A percentile compares a stretch with the other conserved stretches of the same genome.
Conservation (phyloP, 805 yeast genomes). For the Candida parachauliodes region DNA sequence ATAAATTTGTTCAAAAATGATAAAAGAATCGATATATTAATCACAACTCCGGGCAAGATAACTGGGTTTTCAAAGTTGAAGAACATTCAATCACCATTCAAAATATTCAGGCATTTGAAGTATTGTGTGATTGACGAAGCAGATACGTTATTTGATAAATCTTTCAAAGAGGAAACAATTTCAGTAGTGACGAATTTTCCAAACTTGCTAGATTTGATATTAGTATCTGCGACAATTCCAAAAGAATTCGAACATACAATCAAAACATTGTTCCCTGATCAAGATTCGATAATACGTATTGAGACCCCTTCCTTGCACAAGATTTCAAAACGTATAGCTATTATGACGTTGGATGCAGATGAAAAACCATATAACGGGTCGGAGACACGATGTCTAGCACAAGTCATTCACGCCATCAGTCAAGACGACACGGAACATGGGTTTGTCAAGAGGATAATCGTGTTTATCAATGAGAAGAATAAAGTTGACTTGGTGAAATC, state of each 20-base stretch:
- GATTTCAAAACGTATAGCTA: conserved; percentile 71
- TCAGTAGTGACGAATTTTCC: conserved; percentile 48
- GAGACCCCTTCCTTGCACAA: conserved; percentile 82
- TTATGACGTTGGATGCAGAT: conserved; percentile 72
- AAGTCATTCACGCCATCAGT: conserved; percentile 79
- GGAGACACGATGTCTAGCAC: conserved; percentile 80
- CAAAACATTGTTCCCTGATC: conserved; percentile 55
- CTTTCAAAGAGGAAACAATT: conserved; percentile 68
- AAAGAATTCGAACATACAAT: conserved; percentile 65
- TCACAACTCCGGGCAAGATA: conserved; percentile 84
- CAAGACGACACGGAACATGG: conserved; percentile 80
- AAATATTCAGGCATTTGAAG: conserved; percentile 43
- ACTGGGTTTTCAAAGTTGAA: conserved; percentile 34
- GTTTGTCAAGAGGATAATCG: conserved; percentile 70
- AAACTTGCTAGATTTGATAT: conserved; percentile 58
- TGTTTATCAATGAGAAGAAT: conserved; percentile 76
- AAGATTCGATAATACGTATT: conserved; percentile 49
- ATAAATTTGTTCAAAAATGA: conserved; percentile 43
- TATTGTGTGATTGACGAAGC: conserved; percentile 88
- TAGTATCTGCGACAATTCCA: conserved; percentile 92
- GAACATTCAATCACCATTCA: conserved; percentile 28
- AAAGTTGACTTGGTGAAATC: conserved; percentile 59
- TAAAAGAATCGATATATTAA: conserved; percentile 66
- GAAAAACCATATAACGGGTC: conserved; percentile 80
- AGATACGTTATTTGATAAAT: conserved; percentile 81